Evolutionary conservation across 371 early-diverging fungal genomes (phyloP).

Genomic region (Haplosporangium sp.): DNA sequence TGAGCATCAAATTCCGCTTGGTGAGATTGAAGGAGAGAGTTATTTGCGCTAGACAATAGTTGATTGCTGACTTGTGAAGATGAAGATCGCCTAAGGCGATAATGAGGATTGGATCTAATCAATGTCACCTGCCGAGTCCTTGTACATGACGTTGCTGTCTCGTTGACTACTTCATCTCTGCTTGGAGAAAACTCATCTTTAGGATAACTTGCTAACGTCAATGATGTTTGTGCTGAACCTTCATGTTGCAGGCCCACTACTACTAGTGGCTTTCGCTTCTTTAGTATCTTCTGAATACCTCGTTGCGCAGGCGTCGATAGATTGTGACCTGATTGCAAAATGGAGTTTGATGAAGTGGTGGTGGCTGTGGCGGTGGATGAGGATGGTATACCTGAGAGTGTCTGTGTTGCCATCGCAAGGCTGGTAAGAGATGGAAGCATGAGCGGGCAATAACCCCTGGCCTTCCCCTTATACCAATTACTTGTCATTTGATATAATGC

Average conservation of each 20-base stretch:
- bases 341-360: background rate
- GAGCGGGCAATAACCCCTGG: constrained; percentile 58
- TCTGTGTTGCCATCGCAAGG: constrained; percentile 11
- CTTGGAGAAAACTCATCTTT: background rate
- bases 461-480: constrained; percentile 67
- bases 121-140: constrained; percentile 19
- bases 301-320: constrained; percentile 21
- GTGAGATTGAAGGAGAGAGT: background rate
- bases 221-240: constrained; percentile 59
- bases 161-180: background rate
- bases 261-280: constrained; percentile 23
- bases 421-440: constrained; percentile 29
- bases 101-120: constrained; percentile 68
- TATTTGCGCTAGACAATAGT: background rate
- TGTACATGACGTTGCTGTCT: background rate
- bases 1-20: background rate
- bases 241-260: constrained; percentile 67
- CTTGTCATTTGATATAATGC: constrained; percentile 65
- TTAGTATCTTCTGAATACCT: constrained; percentile 14
- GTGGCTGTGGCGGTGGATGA: background rate
- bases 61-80: background rate
- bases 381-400: constrained; percentile 7
- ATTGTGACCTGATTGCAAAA: background rate
- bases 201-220: constrained; percentile 52
- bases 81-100: constrained; percentile 39